Conservation (phyloP, 1,284 basidiomycete species). For the Leccinum angustisporum region DNA sequence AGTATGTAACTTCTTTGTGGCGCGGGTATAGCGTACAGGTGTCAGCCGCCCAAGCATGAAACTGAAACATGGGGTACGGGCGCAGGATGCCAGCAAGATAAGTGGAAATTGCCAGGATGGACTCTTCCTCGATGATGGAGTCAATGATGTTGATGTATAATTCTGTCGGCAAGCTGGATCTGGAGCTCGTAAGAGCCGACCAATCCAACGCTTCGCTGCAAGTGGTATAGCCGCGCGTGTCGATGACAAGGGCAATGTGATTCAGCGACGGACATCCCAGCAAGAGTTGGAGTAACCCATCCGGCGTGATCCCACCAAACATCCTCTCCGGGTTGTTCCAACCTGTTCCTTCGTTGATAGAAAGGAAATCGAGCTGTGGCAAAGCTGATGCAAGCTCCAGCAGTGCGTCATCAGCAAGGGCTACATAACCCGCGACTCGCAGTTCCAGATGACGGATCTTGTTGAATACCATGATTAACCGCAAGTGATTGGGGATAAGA, state of each 20-base stretch:
- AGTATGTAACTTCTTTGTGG: neutral
- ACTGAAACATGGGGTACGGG: neutral
- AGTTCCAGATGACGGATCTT: too few relatives aligned
- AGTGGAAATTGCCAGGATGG: neutral
- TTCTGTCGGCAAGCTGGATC: neutral
- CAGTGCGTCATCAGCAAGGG: neutral
- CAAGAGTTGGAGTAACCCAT: neutral
- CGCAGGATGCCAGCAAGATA: neutral
- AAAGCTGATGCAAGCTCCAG: neutral
- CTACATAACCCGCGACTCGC: neutral
- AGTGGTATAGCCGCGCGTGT: constrained; percentile 1
- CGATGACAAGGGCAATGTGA: neutral
- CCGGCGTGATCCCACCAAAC: neutral
- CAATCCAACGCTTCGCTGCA: neutral
- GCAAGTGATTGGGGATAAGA: too few relatives aligned
- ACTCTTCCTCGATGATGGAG: neutral
- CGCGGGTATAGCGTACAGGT: neutral
- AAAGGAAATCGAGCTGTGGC: neutral
- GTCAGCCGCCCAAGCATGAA: neutral
- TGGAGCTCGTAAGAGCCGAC: neutral
- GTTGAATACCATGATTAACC: too few relatives aligned
- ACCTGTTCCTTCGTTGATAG: neutral
- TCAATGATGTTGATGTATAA: neutral
- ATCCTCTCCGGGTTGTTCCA: neutral
- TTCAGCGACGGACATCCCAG: neutral